Base-by-base conservation (phyloP, 176 grass and related monocot genomes). In the Triticum monococcum region DNA sequence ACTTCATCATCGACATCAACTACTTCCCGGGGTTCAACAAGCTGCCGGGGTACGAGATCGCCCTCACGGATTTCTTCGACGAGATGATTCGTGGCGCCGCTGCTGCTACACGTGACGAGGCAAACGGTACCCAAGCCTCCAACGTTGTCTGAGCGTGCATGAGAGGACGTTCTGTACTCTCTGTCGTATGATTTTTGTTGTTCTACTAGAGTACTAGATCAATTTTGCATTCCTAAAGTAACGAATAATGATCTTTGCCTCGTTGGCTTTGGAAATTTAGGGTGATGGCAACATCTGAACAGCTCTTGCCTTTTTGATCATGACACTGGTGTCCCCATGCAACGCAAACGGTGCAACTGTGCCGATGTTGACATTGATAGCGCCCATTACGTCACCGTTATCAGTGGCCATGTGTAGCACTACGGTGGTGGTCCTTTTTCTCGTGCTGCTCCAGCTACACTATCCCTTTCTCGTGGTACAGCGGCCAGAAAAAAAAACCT, bases 1-100 rank as follows among this genome's bases (percentile, higher is more conserved):
- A 96, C 77, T 82, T 96, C 37, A 73, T 96, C 79, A 85, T 96
- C 33, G 94, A 96, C 80, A 96, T 93, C 81, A 96, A 96, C 46
- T 96, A 96, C 81, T 96, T 92, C 78, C 89, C 94, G 0, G 94
- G 91, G 2, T 96, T 91, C 88, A 83, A 87, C 26, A 96, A 96
- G 81, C 89, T 96, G 91, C 91, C 87, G 0, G 65, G 79, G 7
- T 96, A 93, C 24, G 94, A 95, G 72, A 59, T 52, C 0, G 91
- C 90, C 12, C 73, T 95, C 28, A 89, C 89, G 0, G 87, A 95
- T 35, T 95, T 95, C 81, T 95, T 95, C 71, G 43, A 38, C 40
- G 78, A 82, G 28, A 91, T 78, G 57, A 73, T 85, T 68, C 43
- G 80, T 20, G 50, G 22, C 20, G 35, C 20, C 1, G 32, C 64